phyloP scores from a whole-genome alignment of 345 rosid genomes.

The Acer yangbiense region DNA sequence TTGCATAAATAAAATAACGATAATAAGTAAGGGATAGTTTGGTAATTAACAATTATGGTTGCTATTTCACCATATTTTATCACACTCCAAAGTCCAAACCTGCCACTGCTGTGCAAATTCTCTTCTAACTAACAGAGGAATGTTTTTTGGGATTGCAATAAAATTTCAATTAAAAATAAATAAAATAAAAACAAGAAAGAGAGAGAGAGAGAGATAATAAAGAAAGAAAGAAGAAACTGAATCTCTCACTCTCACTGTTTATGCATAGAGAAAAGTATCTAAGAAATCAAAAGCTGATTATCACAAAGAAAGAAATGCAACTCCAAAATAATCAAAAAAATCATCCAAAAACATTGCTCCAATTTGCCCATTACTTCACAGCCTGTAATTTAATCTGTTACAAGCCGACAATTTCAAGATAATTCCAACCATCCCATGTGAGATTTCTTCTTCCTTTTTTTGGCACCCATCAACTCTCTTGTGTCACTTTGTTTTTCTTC shows the following conservation, averaged over 20 bases:
- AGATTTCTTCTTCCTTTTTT: conserved; percentile 25
- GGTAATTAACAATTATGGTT: neutral
- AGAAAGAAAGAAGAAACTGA: conserved; percentile 19
- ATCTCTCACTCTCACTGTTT: neutral
- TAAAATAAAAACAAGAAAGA: neutral
- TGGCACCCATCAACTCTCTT: conserved; percentile 8
- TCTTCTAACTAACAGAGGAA: conserved; percentile 17
- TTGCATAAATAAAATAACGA: too few relatives aligned
- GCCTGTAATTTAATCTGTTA: conserved; percentile 42
- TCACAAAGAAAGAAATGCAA: neutral
- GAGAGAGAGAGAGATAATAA: neutral
- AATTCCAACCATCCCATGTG: conserved; percentile 71
- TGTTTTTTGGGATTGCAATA: conserved; percentile 22
- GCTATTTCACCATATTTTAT: neutral
- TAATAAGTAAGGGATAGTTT: too few relatives aligned
- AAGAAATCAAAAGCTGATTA: conserved; percentile 8
- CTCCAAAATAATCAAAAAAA: neutral
- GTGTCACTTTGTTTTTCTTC: conserved; percentile 12
- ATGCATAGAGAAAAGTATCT: conserved; percentile 19
- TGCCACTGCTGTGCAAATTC: conserved; percentile 4
- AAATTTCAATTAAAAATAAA: neutral
- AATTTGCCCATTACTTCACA: conserved; percentile 51
- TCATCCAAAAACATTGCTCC: conserved; percentile 28
- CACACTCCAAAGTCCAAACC: neutral
- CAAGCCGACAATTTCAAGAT: conserved; percentile 51